Evolutionary conservation across 106 monocot species (phyloP), one percentile per base, ranked within the genome.

Genomic region (Acanthochlamys bracteata): DNA sequence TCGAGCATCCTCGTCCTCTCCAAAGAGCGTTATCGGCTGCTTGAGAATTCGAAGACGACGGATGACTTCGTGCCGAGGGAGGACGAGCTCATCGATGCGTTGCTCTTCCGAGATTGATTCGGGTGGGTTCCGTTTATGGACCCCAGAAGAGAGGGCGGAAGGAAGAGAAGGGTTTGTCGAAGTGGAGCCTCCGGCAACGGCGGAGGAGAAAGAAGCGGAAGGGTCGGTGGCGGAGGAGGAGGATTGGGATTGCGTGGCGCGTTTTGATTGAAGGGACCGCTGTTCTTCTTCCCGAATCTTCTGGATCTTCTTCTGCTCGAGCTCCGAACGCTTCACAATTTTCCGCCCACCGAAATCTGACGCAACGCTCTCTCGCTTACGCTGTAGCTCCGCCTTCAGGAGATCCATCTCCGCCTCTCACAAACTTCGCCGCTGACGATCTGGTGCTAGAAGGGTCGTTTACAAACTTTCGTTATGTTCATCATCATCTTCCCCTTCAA

Each of bases 21-120:
- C 95, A 69, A 90, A 95, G 53, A 95, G 80, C 12, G 95, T 95
- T 60, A 90, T 84, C 47, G 95, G 95, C 72, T 87, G 90, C 65
- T 90, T 90, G 14, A 95, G 82, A 41, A 95, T 56, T 10, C 95
- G 86, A 53, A 95, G 74, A 23, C 82, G 90, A 57, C 95, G 95
- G 61, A 95, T 71, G 39, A 95, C 95, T 61, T 95, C 95, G n/a
- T 83, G 87, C 7, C 78, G 76, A 17, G 94, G 68, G 46, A 94
- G 84, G 21, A 84, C 86, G 58, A 94, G 86, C 46, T 86, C 86
- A 49, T 94, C 86, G 59, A 94, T 94, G 26, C 80, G 72, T 53
- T 76, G 79, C 68, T 88, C 88, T 19, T 84, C 79, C 25, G 92
- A 76, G 42, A 78, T 74, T 40, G 73, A 24, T 1, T 58, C 55